Conservation (phyloP, 148 eudicot genomes). For the Talinum fruticosum region DNA sequence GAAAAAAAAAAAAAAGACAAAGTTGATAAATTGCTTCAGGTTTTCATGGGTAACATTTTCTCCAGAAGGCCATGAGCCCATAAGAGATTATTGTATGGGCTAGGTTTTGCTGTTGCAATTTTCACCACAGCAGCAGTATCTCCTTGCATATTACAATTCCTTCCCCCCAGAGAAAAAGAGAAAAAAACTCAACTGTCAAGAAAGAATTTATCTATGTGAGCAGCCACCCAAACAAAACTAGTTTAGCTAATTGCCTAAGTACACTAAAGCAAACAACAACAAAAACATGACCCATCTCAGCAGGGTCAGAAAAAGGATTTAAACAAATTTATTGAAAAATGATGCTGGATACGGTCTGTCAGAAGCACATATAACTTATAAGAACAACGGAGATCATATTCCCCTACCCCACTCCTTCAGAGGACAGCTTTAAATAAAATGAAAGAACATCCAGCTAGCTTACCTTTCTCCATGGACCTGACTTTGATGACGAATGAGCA, state of each 20-base stretch:
- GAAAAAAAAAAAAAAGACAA: too few species aligned
- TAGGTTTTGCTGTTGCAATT: too few species aligned
- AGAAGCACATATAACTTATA: too few species aligned
- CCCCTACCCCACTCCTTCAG: background rate
- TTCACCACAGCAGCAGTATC: background rate
- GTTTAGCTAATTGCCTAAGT: too few species aligned
- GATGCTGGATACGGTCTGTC: background rate
- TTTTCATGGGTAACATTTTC: too few species aligned
- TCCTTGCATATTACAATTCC: background rate
- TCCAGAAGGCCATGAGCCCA: too few species aligned
- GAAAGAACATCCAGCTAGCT: slow-evolving; percentile 3
- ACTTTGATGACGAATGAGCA: slow-evolving; percentile 54
- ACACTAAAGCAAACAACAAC: background rate
- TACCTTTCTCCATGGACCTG: slow-evolving; percentile 99
- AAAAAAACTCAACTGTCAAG: too few species aligned
- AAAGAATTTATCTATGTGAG: too few species aligned
- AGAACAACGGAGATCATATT: background rate
- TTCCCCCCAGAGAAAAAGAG: background rate
- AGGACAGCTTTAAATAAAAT: background rate
- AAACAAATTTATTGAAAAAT: background rate
- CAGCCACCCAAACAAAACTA: too few species aligned
- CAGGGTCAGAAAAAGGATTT: too few species aligned
- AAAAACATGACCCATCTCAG: background rate
- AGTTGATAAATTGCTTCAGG: too few species aligned
- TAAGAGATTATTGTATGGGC: too few species aligned